phyloP scores from a whole-genome alignment of 2,329 filamentous ascomycete genomes.

The Escovopsis sp. region DNA sequence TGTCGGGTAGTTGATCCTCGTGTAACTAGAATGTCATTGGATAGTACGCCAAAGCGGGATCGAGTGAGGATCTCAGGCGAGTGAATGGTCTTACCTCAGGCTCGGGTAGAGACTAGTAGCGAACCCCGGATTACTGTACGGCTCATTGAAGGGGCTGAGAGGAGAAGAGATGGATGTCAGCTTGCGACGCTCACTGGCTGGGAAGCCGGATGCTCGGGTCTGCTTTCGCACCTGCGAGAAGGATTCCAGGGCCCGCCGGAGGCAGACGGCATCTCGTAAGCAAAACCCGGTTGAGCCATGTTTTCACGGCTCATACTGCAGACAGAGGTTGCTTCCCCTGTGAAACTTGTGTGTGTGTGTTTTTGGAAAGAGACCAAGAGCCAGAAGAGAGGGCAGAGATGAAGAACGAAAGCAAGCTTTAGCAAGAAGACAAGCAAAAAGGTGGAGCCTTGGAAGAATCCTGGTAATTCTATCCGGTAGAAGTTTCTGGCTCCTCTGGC shows the following conservation, averaged over 20 bases:
- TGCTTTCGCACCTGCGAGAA: constrained; percentile 35
- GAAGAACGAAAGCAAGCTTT: not conserved
- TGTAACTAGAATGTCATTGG: constrained; percentile 18
- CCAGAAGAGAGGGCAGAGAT: not conserved
- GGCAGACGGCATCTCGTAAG: constrained; percentile 31
- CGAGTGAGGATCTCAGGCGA: not conserved
- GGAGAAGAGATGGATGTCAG: constrained; percentile 4
- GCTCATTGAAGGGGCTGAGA: constrained; percentile 17
- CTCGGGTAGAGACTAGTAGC: constrained; percentile 23
- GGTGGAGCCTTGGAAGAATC: constrained; percentile 1
- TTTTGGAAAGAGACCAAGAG: not conserved
- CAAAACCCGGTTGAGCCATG: constrained; percentile 33
- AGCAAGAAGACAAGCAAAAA: not conserved
- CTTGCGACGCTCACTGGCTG: not conserved
- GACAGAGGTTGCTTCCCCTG: not conserved
- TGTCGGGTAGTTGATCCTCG: constrained; percentile 28
- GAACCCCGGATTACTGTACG: constrained; percentile 18
- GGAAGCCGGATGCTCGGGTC: constrained; percentile 1
- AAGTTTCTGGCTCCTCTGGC: constrained; percentile 2
- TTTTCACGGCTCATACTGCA: constrained; percentile 23
- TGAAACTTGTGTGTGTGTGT: too few species aligned
- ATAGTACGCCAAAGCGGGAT: not conserved
- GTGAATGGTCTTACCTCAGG: constrained; percentile 22
- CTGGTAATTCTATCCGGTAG: constrained; percentile 5
- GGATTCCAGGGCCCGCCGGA: constrained; percentile 35